A percentile compares a stretch with the other conserved stretches of the same genome.
Evolutionary conservation across 1,139 yeast species (phyloP).

Genomic region (Candida pseudocylindracea): DNA sequence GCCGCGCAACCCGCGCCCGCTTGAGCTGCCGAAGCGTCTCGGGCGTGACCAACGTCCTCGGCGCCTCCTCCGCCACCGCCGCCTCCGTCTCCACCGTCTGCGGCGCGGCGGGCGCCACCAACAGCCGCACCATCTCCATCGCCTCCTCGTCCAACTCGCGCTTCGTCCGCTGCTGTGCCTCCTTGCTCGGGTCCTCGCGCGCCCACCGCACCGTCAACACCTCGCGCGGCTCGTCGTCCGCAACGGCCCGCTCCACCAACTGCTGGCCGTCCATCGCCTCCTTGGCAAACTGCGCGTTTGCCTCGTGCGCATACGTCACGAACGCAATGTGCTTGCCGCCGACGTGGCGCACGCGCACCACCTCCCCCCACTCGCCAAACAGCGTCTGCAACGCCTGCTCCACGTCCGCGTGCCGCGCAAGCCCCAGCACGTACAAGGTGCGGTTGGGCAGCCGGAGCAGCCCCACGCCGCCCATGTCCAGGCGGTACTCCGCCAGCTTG

Average conservation of each 20-base stretch:
- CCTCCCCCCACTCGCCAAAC: slow-evolving; percentile 58
- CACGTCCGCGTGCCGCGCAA: slow-evolving; percentile 12
- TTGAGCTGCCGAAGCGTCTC: neutral
- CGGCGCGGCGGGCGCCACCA: slow-evolving; percentile 4
- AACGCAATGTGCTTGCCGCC: slow-evolving; percentile 55
- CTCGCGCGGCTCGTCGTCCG: too few relatives aligned
- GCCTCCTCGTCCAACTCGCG: slow-evolving; percentile 15
- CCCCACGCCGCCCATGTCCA: slow-evolving; percentile 92
- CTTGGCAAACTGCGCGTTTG: slow-evolving; percentile 79
- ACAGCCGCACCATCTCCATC: slow-evolving; percentile 10
- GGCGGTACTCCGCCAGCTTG: slow-evolving; percentile 60
- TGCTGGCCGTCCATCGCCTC: slow-evolving; percentile 83
- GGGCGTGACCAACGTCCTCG: too few relatives aligned
- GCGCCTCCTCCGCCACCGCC: too few relatives aligned
- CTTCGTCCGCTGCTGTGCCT: slow-evolving; percentile 29
- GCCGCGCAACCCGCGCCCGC: too few relatives aligned
- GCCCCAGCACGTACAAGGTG: slow-evolving; percentile 62
- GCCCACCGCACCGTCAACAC: slow-evolving; percentile 73
- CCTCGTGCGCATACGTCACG: slow-evolving; percentile 43
- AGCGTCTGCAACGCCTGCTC: slow-evolving; percentile 16
- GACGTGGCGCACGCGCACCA: slow-evolving; percentile 46
- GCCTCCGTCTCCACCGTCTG: too few relatives aligned
- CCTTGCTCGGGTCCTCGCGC: slow-evolving; percentile 66
- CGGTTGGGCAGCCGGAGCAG: slow-evolving; percentile 48
- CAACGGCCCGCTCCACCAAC: slow-evolving; percentile 28